Base-by-base conservation (phyloP, 2,329 filamentous ascomycete genomes). In the Phoma herbarum region DNA sequence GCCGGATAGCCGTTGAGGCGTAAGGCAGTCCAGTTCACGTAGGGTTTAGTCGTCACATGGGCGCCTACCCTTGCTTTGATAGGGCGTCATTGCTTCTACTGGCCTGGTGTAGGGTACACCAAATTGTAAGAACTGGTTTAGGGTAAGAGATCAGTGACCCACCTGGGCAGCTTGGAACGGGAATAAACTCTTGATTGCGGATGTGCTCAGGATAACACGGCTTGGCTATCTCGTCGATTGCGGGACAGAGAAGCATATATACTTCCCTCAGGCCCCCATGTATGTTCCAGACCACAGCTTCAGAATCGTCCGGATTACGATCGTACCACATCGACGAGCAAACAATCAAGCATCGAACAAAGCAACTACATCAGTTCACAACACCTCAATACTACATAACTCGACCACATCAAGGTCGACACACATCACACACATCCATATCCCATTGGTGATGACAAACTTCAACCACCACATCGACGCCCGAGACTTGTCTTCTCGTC, bases 391-490 rank as follows among this genome's bases (percentile, higher is more conserved):
- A 35, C 35, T 54, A 58, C 44, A 53, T 31, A 29, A 20, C 8
- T 54, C 44, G 45, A 51, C 41, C 22, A 14, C 37, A 33, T 14
- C n/a, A 22, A 59, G 37, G 48, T 59, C 28, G 54, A 20, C 25
- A 41, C 10, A 35, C 29, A 20, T 22, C 20, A 16, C 39, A 60
- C n/a, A 39, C 18, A 48, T 28, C 18, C 18, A 47, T 47, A 23
- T 49, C 54, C 28, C 50, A 56, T 68, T 59, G 67, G 60, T 67
- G 70, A 75, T 75, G 74, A 73, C 70, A 64, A 62, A 70, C 66
- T 61, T 63, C 57, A 64, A 61, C 55, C 57, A 66, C 60, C 48
- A 59, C 44, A 64, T 73, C 60, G 61, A 71, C 65, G 60, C 67
- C 47, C 69, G 62, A 63, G 68, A 69, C 64, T 66, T 71, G 57